phyloP scores from a whole-genome alignment of 208 protist genomes.

The Kentomonas sorsogonicus region DNA sequence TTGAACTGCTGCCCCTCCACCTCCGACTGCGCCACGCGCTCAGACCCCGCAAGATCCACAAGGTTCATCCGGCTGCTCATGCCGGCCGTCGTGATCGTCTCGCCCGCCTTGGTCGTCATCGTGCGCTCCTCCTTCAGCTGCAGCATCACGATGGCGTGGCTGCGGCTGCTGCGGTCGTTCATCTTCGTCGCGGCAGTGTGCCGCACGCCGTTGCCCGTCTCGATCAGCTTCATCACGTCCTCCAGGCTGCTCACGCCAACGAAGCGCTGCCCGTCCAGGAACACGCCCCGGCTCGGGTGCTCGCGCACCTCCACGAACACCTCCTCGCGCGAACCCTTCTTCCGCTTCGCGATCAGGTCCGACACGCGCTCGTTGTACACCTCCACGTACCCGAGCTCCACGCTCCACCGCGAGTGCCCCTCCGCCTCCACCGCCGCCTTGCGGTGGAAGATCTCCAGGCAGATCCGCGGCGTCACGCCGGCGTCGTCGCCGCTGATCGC shows the following conservation, averaged over 20 bases:
- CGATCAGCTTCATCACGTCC: constrained; percentile 65
- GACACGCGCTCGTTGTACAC: constrained; percentile 86
- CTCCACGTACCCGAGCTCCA: constrained; percentile 71
- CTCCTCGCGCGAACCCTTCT: constrained; percentile 45
- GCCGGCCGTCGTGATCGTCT: constrained; percentile 33
- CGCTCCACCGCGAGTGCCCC: constrained; percentile 38
- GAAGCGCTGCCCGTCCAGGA: constrained; percentile 67
- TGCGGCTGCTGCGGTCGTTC: constrained; percentile 94
- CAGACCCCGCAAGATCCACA: constrained; percentile 92
- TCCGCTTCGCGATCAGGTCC: constrained; percentile 54
- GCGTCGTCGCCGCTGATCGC: constrained; percentile 22
- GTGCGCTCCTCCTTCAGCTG: constrained; percentile 50
- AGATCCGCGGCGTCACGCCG: constrained; percentile 68
- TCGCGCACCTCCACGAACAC: constrained; percentile 78
- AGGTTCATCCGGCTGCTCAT: constrained; percentile 81
- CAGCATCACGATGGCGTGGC: constrained; percentile 96
- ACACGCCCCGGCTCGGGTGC: constrained; percentile 72
- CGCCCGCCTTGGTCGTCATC: constrained; percentile 19
- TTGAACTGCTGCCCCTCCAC: constrained; percentile 68
- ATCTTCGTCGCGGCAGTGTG: constrained; percentile 89
- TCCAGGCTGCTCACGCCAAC: constrained; percentile 53
- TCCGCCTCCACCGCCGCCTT: constrained; percentile 22
- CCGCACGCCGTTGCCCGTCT: constrained; percentile 51
- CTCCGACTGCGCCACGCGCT: constrained; percentile 78
- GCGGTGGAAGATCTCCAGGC: constrained; percentile 52